Percentiles rank a stretch among this genome's conserved stretches.
Conservation (phyloP, 768 basidiomycete species). For the Tulasnella calospora region DNA sequence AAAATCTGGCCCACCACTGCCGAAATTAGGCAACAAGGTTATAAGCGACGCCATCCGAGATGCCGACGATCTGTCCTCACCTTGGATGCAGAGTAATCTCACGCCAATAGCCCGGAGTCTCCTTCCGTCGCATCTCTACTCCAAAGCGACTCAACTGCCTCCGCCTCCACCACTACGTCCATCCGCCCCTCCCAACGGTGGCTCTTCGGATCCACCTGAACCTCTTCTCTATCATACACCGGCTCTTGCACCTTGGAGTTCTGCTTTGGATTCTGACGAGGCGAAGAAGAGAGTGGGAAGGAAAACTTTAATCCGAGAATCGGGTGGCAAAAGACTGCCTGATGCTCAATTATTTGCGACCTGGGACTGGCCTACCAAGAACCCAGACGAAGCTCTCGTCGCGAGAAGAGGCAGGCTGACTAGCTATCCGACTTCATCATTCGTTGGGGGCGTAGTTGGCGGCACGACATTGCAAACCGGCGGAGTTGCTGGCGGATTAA, state of each 20-base stretch:
- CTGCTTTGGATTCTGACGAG: conserved; percentile 8
- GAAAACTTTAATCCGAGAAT: not conserved
- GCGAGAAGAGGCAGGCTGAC: conserved; percentile 16
- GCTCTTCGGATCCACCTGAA: not conserved
- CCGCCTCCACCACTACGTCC: conserved; percentile 26
- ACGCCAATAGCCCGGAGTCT: conserved; percentile 7
- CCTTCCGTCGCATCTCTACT: conserved; percentile 19
- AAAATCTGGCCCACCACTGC: conserved; percentile 8
- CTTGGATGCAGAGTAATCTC: conserved; percentile 19
- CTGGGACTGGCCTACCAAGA: conserved; percentile 24
- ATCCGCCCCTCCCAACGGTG: not conserved
- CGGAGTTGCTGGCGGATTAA: not conserved
- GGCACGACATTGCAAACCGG: not conserved
- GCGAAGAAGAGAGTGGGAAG: conserved; percentile 19
- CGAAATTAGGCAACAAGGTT: conserved; percentile 15
- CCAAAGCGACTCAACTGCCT: conserved; percentile 8
- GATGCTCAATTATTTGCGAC: conserved; percentile 22
- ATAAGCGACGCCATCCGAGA: conserved; percentile 10
- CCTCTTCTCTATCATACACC: conserved; percentile 15
- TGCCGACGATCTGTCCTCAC: conserved; percentile 12
- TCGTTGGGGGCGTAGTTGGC: conserved; percentile 5
- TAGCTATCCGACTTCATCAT: conserved; percentile 10
- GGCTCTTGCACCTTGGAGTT: conserved; percentile 15
- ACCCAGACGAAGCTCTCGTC: conserved; percentile 14
- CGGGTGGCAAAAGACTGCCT: conserved; percentile 16